Evolutionary conservation across 2,329 filamentous ascomycete species (phyloP), one percentile per base, ranked within the genome.

Genomic region (Ceratocystis variospora): DNA sequence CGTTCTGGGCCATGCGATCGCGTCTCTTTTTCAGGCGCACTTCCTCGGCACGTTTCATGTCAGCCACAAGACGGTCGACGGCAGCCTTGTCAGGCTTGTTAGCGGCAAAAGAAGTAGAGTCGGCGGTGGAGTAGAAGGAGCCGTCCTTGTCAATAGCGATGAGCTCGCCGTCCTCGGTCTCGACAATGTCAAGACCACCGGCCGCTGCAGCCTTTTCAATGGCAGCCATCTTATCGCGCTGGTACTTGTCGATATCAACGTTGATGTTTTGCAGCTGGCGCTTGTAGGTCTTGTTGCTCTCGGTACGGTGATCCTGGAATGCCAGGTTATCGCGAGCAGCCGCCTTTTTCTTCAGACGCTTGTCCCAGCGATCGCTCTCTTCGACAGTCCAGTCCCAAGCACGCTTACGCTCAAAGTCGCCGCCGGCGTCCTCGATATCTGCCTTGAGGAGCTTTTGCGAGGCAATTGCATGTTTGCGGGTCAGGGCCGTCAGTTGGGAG

Each of bases 311-410:
- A 75, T 97, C 92, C 72, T 88, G 84, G 77, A 99, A 99, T 2
- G 90, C 88, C 68, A 91, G 90, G 75, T 93, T 87, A 74, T 96
- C 90, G 69, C 88, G 82, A 72, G 89, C 87, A 19, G 84, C 83
- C 67, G 85, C 84, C 78, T 91, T 95, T 81, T 96, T 96, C 72
- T 87, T 89, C 75, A 95, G 79, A 41, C 92, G 87, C 77, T 87
- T 87, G 76, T 99, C 94, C 94, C 94, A 99, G 70, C 83, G 85
- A 77, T 96, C 94, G 71, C 86, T 89, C 77, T 99, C 94, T 70
- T 99, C 94, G 5, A 93, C 80, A 0, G 94, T 99, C 89, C 94
- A 99, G 78, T 97, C 94, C 94, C 94, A 99, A 1, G 94, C 94
- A 50, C 94, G 87, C 77, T 97, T 96, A 70, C 94, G 89, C 80